Evolutionary conservation across 306 rosid genomes (phyloP).

Genomic region (Trichosanthes truncata): DNA sequence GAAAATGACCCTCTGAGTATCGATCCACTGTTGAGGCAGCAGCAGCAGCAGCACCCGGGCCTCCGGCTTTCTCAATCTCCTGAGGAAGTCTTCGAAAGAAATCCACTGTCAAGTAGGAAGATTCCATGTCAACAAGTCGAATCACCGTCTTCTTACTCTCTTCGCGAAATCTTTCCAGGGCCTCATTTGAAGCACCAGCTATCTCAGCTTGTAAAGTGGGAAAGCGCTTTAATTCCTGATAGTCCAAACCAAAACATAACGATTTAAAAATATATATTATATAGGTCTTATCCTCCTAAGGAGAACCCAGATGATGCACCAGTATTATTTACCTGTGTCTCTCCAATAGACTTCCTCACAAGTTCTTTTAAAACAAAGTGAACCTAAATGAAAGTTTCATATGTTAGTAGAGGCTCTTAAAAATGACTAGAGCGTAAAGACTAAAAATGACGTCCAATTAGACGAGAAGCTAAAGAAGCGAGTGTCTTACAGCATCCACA

Average conservation of each 20-base stretch:
- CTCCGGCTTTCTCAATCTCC: slow-evolving; percentile 62
- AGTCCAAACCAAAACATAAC: not conserved
- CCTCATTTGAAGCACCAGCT: slow-evolving; percentile 65
- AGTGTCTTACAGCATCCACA: slow-evolving; percentile 80
- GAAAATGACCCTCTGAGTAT: slow-evolving; percentile 68
- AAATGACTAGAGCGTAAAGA: not conserved
- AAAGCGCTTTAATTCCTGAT: slow-evolving; percentile 76
- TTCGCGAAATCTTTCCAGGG: slow-evolving; percentile 84
- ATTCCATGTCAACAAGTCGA: slow-evolving; percentile 93
- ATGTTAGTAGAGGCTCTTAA: slow-evolving; percentile 10
- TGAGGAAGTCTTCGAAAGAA: slow-evolving; percentile 90
- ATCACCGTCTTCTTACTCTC: slow-evolving; percentile 74
- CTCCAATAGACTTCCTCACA: slow-evolving; percentile 88
- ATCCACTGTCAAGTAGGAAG: slow-evolving; percentile 93
- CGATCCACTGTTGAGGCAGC: slow-evolving; percentile 42
- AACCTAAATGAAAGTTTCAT: slow-evolving; percentile 39
- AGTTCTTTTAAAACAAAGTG: slow-evolving; percentile 94
- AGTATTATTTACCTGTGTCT: slow-evolving; percentile 59
- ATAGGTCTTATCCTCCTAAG: not conserved
- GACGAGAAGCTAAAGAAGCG: not conserved
- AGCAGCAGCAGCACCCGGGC: slow-evolving; percentile 1
- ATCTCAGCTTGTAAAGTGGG: slow-evolving; percentile 80
- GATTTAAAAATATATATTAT: not conserved
- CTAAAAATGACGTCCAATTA: not conserved
- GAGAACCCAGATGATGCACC: not conserved